A percentile compares a stretch with the other conserved stretches of the same genome.
Conservation (phyloP, 2,329 filamentous ascomycete species). For the Aureobasidium sp. region DNA sequence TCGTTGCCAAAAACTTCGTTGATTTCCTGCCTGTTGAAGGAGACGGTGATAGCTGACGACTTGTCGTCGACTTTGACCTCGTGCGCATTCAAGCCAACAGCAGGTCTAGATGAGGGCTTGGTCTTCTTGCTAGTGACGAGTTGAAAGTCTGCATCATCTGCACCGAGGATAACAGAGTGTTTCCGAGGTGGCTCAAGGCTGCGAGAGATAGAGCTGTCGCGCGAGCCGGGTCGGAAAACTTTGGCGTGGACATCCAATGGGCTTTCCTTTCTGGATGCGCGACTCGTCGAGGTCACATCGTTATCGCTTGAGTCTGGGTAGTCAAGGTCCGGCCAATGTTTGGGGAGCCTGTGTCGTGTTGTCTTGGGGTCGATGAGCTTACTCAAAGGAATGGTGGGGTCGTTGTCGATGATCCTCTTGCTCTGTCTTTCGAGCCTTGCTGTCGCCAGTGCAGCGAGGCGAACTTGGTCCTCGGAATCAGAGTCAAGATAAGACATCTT, state of each 20-base stretch:
- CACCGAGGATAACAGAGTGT: not conserved
- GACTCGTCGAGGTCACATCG: slow-evolving; percentile 15
- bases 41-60: slow-evolving; percentile 25
- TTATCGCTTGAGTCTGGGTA: slow-evolving; percentile 17
- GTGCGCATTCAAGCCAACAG: slow-evolving; percentile 19
- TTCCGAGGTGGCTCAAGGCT: not conserved
- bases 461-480: slow-evolving; percentile 10
- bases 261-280: not conserved
- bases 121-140: slow-evolving; percentile 23
- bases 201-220: slow-evolving; percentile 12
- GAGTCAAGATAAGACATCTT: not conserved
- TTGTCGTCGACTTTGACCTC: slow-evolving; percentile 23
- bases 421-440: slow-evolving; percentile 27
- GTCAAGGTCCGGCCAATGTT: slow-evolving; percentile 24
- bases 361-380: not conserved
- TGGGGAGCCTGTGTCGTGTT: slow-evolving; percentile 19
- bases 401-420: slow-evolving; percentile 25
- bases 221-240: slow-evolving; percentile 23
- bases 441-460: slow-evolving; percentile 19
- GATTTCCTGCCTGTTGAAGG: slow-evolving; percentile 26
- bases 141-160: slow-evolving; percentile 22
- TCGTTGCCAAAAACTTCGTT: slow-evolving; percentile 33
- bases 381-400: slow-evolving; percentile 20
- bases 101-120: slow-evolving; percentile 12
- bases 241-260: slow-evolving; percentile 24